Percentiles rank a stretch among this genome's conserved stretches.
Evolutionary conservation across 2,329 filamentous ascomycete species (phyloP).

Genomic region (Apiospora marii): DNA sequence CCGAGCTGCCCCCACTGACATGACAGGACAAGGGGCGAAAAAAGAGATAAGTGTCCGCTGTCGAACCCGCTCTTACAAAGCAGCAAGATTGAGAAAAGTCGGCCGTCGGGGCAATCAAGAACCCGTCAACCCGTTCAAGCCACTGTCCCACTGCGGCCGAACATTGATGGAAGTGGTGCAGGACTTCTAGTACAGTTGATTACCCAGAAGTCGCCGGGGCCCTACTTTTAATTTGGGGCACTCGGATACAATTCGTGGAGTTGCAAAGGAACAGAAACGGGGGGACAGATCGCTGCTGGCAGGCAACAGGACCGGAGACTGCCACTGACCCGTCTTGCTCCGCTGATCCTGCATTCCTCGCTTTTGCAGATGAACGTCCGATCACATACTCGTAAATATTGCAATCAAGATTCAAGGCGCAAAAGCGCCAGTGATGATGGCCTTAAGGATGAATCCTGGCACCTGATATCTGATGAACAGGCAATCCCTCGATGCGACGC

Average conservation of each 20-base stretch:
- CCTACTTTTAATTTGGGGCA: neutral
- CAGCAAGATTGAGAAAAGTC: neutral
- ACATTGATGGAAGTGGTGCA: neutral
- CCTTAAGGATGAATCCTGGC: too few species aligned
- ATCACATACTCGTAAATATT: too few species aligned
- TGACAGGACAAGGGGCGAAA: neutral
- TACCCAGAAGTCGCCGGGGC: neutral
- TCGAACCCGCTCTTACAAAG: neutral
- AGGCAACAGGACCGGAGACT: neutral
- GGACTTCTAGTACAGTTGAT: too few species aligned
- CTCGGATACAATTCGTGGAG: neutral
- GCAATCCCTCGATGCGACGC: too few species aligned
- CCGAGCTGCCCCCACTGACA: neutral
- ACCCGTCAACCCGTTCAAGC: neutral
- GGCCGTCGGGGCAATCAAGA: conserved; percentile 6
- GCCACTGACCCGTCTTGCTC: neutral
- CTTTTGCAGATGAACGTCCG: neutral
- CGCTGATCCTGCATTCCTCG: neutral
- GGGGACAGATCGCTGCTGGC: neutral
- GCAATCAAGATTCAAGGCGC: too few species aligned
- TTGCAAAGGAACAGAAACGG: neutral
- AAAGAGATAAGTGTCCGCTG: neutral
- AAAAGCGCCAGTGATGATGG: too few species aligned
- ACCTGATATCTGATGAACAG: too few species aligned
- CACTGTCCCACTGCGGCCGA: neutral